Percentiles rank a stretch among this genome's conserved stretches.
Conservation (phyloP, 495 filamentous ascomycete species). For the Peziza echinospora region DNA sequence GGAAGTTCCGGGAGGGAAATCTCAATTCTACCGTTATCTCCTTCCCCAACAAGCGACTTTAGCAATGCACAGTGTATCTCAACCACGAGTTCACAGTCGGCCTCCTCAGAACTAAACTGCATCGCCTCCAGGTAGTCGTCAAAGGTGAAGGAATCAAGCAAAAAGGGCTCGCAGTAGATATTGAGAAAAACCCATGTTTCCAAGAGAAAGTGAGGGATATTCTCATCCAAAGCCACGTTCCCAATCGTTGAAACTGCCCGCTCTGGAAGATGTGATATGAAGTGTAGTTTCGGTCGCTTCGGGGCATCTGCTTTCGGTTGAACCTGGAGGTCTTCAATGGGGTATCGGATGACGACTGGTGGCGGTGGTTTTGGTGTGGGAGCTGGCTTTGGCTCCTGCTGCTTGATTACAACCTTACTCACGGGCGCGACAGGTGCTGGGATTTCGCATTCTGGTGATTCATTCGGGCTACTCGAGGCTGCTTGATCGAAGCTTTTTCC, state of each 20-base stretch:
- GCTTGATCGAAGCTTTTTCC: neutral
- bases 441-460: neutral
- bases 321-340: slow-evolving; percentile 81
- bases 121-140: slow-evolving; percentile 88
- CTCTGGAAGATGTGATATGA: slow-evolving; percentile 24
- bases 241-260: neutral
- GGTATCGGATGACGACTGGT: slow-evolving; percentile 71
- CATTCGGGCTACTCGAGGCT: neutral
- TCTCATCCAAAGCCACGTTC: neutral
- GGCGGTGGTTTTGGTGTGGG: slow-evolving; percentile 37
- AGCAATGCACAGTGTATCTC: slow-evolving; percentile 83
- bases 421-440: neutral
- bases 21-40: slow-evolving; percentile 52
- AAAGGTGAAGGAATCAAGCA: slow-evolving; percentile 89
- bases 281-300: slow-evolving; percentile 52
- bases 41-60: slow-evolving; percentile 58
- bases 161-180: slow-evolving; percentile 81
- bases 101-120: slow-evolving; percentile 50
- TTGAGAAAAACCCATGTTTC: slow-evolving; percentile 93
- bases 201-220: slow-evolving; percentile 25
- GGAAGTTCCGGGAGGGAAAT: slow-evolving; percentile 59
- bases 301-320: slow-evolving; percentile 35
- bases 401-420: neutral
- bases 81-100: slow-evolving; percentile 67
- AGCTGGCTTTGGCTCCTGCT: slow-evolving; percentile 1